Percentiles rank a stretch among this genome's conserved stretches.
phyloP scores from a whole-genome alignment of 2,329 filamentous ascomycete genomes.

The Beauveria sp. region DNA sequence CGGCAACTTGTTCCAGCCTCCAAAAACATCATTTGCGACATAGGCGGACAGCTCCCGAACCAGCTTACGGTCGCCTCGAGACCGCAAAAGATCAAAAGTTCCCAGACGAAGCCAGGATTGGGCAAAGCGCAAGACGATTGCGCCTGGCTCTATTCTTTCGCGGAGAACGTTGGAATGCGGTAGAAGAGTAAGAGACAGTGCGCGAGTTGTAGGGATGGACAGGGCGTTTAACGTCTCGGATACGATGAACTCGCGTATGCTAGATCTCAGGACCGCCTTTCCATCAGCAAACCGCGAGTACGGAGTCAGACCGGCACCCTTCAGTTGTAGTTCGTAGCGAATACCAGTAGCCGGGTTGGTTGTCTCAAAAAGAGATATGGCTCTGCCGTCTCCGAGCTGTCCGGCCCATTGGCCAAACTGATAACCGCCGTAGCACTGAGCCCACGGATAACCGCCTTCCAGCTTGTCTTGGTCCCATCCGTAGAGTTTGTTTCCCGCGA shows the following conservation, averaged over 20 bases:
- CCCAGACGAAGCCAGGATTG: slow-evolving; percentile 87
- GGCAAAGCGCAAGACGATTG: slow-evolving; percentile 87
- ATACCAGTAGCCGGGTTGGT: slow-evolving; percentile 64
- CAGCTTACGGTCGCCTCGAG: slow-evolving; percentile 68
- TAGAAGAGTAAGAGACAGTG: slow-evolving; percentile 71
- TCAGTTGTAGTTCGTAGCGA: slow-evolving; percentile 86
- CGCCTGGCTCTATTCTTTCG: slow-evolving; percentile 79
- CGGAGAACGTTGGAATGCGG: slow-evolving; percentile 66
- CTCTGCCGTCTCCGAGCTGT: slow-evolving; percentile 88
- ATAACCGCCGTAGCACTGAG: slow-evolving; percentile 90
- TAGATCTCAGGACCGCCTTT: slow-evolving; percentile 84
- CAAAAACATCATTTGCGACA: slow-evolving; percentile 78
- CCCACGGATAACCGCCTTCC: slow-evolving; percentile 85
- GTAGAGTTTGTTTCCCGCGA: slow-evolving; percentile 74
- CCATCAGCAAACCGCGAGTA: slow-evolving; percentile 97
- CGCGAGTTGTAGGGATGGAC: slow-evolving; percentile 77
- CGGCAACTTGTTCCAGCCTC: slow-evolving; percentile 80
- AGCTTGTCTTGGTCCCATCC: slow-evolving; percentile 63
- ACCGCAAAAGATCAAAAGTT: slow-evolving; percentile 89
- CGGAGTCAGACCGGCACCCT: slow-evolving; percentile 86
- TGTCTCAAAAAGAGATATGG: slow-evolving; percentile 88
- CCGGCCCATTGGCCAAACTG: slow-evolving; percentile 86
- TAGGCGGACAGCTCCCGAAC: slow-evolving; percentile 73
- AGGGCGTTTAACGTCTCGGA: slow-evolving; percentile 84
- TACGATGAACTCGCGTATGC: slow-evolving; percentile 89